Conservation (phyloP, 805 yeast genomes). For the Candida michaelii region DNA sequence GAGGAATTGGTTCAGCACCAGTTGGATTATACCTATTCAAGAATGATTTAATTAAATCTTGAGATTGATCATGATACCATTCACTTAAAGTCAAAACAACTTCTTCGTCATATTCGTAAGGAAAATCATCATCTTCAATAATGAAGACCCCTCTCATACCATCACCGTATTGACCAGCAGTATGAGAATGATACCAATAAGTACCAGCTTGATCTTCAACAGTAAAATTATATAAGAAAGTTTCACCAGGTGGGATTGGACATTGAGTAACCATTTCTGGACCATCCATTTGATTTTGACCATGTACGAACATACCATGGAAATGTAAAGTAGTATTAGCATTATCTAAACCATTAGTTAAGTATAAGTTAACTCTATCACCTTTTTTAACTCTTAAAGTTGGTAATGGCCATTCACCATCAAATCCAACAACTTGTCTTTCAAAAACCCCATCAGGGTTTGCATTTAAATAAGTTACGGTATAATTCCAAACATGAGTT, state of each 20-base stretch:
- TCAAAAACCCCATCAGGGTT: conserved; percentile 65
- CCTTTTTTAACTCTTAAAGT: conserved; percentile 71
- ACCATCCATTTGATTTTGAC: conserved; percentile 83
- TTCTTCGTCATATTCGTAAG: conserved; percentile 66
- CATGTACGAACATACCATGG: conserved; percentile 89
- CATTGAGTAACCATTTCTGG: conserved; percentile 87
- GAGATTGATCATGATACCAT: conserved; percentile 59
- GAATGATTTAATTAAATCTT: conserved; percentile 47
- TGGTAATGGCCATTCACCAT: conserved; percentile 87
- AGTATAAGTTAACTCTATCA: conserved; percentile 70
- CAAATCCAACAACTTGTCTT: conserved; percentile 63
- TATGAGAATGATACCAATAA: conserved; percentile 97
- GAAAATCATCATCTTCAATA: conserved; percentile 60
- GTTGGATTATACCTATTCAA: conserved; percentile 72
- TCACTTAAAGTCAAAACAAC: conserved; percentile 57
- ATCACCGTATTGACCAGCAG: conserved; percentile 87
- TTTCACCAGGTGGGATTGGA: conserved; percentile 80
- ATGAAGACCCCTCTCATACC: conserved; percentile 84
- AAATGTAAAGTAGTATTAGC: conserved; percentile 80
- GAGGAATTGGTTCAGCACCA: conserved; percentile 83
- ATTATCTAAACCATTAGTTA: conserved; percentile 71
- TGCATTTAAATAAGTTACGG: conserved; percentile 64
- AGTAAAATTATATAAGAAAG: conserved; percentile 82
- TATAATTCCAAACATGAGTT: conserved; percentile 65
- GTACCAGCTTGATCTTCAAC: conserved; percentile 83